Conservation (phyloP, 352 stramenopile species). For the Phytophthora pinifolia region DNA sequence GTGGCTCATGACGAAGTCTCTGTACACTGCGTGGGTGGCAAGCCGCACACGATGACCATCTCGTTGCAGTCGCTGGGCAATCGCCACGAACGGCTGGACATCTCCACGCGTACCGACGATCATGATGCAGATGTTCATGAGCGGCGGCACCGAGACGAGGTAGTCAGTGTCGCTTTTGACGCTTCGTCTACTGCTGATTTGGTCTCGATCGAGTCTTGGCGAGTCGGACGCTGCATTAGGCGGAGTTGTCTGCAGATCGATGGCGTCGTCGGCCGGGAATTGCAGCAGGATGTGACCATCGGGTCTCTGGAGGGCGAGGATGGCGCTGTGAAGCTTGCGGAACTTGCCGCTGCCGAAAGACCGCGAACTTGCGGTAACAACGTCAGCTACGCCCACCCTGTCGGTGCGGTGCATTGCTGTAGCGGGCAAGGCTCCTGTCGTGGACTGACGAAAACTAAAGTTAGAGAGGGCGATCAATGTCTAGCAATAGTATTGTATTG, state of each 20-base stretch:
- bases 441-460: no score
- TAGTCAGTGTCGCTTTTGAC: background rate
- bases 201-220: background rate
- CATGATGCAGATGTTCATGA: conserved; percentile 81
- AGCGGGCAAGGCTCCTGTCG: background rate
- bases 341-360: conserved; percentile 16
- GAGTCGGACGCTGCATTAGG: background rate
- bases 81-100: conserved; percentile 75
- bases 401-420: conserved; percentile 7
- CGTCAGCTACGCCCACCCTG: conserved; percentile 1
- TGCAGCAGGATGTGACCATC: conserved; percentile 45
- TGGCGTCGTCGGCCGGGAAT: conserved; percentile 35
- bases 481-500: no score
- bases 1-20: conserved; percentile 66
- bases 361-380: background rate
- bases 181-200: background rate
- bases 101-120: conserved; percentile 82
- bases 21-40: conserved; percentile 85
- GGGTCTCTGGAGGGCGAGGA: conserved; percentile 21
- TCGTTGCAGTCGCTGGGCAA: conserved; percentile 74
- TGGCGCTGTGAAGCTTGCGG: conserved; percentile 11
- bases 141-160: conserved; percentile 9
- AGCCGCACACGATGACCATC: conserved; percentile 89
- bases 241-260: conserved; percentile 17
- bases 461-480: no score